phyloP scores from a whole-genome alignment of 805 yeast species.

The Hanseniaspora meyeri region DNA sequence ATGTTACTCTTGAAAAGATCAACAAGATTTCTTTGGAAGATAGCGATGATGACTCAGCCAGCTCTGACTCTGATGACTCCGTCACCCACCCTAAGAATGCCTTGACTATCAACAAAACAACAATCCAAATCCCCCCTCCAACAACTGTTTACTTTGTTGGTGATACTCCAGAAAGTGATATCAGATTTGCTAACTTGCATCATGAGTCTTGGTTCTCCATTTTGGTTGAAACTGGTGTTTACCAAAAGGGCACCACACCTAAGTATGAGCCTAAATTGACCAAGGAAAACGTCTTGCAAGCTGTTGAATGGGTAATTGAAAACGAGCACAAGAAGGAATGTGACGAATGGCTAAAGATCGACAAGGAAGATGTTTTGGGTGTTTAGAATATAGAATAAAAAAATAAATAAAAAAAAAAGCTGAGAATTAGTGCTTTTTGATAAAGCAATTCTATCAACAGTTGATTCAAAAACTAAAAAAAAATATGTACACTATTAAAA shows the following conservation, averaged over 20 bases:
- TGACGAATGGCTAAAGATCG: slow-evolving; percentile 49
- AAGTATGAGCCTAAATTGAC: slow-evolving; percentile 66
- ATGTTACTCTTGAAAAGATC: neutral
- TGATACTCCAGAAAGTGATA: slow-evolving; percentile 82
- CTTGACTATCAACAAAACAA: slow-evolving; percentile 6
- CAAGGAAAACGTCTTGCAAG: slow-evolving; percentile 65
- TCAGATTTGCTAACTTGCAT: slow-evolving; percentile 76
- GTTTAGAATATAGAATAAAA: neutral
- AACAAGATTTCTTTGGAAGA: slow-evolving; percentile 18
- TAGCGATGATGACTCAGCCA: slow-evolving; percentile 20
- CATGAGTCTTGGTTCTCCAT: slow-evolving; percentile 78
- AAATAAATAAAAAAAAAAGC: neutral
- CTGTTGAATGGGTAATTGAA: slow-evolving; percentile 72
- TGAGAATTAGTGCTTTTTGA: neutral
- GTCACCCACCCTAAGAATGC: neutral
- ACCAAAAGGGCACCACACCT: slow-evolving; percentile 67
- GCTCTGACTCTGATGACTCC: slow-evolving; percentile 1
- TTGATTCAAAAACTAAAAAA: neutral
- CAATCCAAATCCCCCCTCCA: slow-evolving; percentile 51
- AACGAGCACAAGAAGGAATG: slow-evolving; percentile 64
- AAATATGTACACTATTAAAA: neutral
- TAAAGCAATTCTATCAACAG: neutral
- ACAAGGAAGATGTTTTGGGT: neutral
- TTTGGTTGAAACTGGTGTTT: slow-evolving; percentile 77
- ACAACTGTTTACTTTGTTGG: slow-evolving; percentile 82